Evolutionary conservation across 2,329 filamentous ascomycete genomes (phyloP).

Genomic region (Penicillium hesseltinei): DNA sequence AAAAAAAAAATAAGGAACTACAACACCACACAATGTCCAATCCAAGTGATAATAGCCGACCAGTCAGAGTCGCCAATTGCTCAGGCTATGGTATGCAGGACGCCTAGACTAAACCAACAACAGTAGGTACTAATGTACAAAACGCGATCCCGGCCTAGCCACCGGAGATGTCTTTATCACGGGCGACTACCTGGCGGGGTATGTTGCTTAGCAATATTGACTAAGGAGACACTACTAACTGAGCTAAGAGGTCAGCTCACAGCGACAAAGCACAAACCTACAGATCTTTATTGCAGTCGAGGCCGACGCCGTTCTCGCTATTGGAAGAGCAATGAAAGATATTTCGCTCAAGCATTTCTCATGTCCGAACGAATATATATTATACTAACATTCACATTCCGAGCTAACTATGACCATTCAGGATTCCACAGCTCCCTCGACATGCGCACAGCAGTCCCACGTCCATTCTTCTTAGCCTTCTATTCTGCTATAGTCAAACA

Average conservation of each 20-base stretch:
- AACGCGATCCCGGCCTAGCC: slow-evolving; percentile 38
- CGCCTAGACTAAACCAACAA: background rate
- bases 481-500: slow-evolving; percentile 42
- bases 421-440: slow-evolving; percentile 48
- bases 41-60: slow-evolving; percentile 6
- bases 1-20: background rate
- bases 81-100: slow-evolving; percentile 24
- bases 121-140: background rate
- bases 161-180: slow-evolving; percentile 50
- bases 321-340: slow-evolving; percentile 33
- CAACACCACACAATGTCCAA: background rate
- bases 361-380: slow-evolving; percentile 9
- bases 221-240: slow-evolving; percentile 2
- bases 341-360: slow-evolving; percentile 48
- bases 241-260: slow-evolving; percentile 39
- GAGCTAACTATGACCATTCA: background rate
- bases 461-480: slow-evolving; percentile 45
- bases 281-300: slow-evolving; percentile 44
- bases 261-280: slow-evolving; percentile 46
- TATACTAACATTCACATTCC: background rate
- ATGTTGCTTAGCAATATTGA: slow-evolving; percentile 10
- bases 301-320: slow-evolving; percentile 25
- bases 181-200: slow-evolving; percentile 53
- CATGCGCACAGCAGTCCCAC: slow-evolving; percentile 40
- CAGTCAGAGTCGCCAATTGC: slow-evolving; percentile 36